These are phyloP conservation scores for Arxiozyma telluris DNA, from an alignment of 1,139 yeast genomes.

Conservation along the genomic window DNA sequence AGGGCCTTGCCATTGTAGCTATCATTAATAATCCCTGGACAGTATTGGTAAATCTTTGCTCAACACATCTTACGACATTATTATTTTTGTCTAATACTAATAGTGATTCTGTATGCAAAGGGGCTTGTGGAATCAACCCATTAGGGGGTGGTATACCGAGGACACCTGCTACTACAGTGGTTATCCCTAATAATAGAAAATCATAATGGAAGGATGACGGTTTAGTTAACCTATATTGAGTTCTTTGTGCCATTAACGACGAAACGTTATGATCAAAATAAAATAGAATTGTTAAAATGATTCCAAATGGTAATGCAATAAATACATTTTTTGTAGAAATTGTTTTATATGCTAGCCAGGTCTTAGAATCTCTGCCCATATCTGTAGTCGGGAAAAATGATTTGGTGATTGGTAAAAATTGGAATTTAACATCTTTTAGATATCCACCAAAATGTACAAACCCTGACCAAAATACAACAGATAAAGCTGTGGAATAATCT, in stretches of 20 bases:
- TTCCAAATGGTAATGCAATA: constrained; percentile 85
- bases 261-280: constrained; percentile 95
- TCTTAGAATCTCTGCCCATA: constrained; percentile 18
- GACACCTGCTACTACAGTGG: constrained; percentile 80
- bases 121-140: constrained; percentile 95
- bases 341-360: constrained; percentile 49
- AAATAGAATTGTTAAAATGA: constrained; percentile 71
- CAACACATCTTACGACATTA: constrained; percentile 56
- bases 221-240: constrained; percentile 69
- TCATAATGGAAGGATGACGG: constrained; percentile 94
- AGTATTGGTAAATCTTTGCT: constrained; percentile 78
- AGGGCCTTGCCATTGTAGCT: constrained; percentile 85
- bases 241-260: constrained; percentile 81
- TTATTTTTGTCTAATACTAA: constrained; percentile 47
- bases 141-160: constrained; percentile 93
- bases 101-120: constrained; percentile 75
- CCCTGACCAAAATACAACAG: constrained; percentile 85
- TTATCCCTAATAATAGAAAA: constrained; percentile 69
- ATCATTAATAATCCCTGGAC: constrained; percentile 75
- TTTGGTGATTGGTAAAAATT: constrained; percentile 58
- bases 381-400: constrained; percentile 69
- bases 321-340: constrained; percentile 68
- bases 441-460: constrained; percentile 84
- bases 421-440: constrained; percentile 44
- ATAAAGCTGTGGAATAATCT: constrained; percentile 78